Conservation (phyloP, 163 green algal species). For the Chlorella variabilis region DNA sequence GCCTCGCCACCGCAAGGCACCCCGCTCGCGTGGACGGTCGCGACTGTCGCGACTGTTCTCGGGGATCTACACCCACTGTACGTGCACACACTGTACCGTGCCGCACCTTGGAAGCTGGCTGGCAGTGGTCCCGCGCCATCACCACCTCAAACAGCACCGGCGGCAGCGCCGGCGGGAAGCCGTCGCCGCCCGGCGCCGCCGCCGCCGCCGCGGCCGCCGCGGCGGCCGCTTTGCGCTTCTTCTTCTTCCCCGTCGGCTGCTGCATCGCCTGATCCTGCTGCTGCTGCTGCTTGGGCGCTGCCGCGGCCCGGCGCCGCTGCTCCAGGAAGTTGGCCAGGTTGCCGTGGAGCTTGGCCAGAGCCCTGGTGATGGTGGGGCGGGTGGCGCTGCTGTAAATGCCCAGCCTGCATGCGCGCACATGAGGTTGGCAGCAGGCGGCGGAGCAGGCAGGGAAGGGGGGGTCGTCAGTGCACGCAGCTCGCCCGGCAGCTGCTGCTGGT, state of each 20-base stretch:
- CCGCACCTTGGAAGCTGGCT: conserved; percentile 2
- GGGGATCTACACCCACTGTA: no score
- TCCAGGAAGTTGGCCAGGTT: conserved; percentile 19
- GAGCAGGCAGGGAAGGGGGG: no score
- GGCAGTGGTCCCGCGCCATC: conserved; percentile 21
- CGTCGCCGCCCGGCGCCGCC: not conserved
- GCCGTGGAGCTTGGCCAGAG: conserved; percentile 33
- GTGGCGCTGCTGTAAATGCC: conserved; percentile 55
- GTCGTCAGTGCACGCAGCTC: no score
- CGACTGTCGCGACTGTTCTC: no score
- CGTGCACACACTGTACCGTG: no score
- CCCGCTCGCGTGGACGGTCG: no score
- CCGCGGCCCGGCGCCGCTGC: conserved; percentile 8
- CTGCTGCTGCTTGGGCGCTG: not conserved
- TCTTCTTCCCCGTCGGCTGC: not conserved
- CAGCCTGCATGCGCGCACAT: conserved; percentile 16
- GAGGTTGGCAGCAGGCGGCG: no score
- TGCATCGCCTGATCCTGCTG: not conserved
- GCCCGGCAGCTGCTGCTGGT: no score
- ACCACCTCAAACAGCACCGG: conserved; percentile 29
- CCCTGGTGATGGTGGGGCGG: conserved; percentile 31
- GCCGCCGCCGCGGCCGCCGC: not conserved
- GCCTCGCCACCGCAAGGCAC: no score
- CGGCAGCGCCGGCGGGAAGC: conserved; percentile 4
- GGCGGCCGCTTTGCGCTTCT: not conserved